Evolutionary conservation across 768 basidiomycete species (phyloP), one percentile per base, ranked within the genome.

Genomic region (Tephrocybe sp.): DNA sequence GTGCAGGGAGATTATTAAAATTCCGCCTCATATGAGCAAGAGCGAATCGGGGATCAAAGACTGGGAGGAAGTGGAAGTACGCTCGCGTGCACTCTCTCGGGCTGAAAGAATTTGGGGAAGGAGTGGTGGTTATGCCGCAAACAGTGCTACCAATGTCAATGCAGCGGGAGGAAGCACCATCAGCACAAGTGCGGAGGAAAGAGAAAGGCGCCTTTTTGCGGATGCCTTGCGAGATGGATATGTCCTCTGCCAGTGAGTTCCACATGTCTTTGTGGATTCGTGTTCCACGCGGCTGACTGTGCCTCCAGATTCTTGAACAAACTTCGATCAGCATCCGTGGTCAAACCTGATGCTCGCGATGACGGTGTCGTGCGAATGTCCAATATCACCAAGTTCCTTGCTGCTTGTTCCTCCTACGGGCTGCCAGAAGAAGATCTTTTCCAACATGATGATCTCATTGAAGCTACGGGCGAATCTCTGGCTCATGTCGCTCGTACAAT

Each of bases 221-320:
- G 89, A 93, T 48, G 83, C 88, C 0, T 64, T 95, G 49, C 71
- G 83, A 59, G 93, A 96, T 70, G 93, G 93, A 1, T 87, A 84
- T 65, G 80, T 95, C 17, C 76, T 96, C 19, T 94, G 93, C 83
- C 85, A 90, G 93, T 95, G 62, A 72, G 92, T 84, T 32, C 55
- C 45, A 54, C 59, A 48, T 60, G 46, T 57, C 16, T 14, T 26
- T 34, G 22, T 46, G 44, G 23, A 42, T 46, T n/a, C 33, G 22
- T 12, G 45, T 23, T 46, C 16, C 2, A 19, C 17, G 31, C 10
- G 39, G 12, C 30, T 43, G 30, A 20, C 13, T 35, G 49, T 39
- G 39, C 43, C 53, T 45, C 7, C 61, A 93, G 92, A 55, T 76
- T 92, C 53, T 76, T 91, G 74, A 91, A 91, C 69, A 88, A 85